Evolutionary conservation across 2,329 filamentous ascomycete genomes (phyloP).

Genomic region (Onygenales sp.): DNA sequence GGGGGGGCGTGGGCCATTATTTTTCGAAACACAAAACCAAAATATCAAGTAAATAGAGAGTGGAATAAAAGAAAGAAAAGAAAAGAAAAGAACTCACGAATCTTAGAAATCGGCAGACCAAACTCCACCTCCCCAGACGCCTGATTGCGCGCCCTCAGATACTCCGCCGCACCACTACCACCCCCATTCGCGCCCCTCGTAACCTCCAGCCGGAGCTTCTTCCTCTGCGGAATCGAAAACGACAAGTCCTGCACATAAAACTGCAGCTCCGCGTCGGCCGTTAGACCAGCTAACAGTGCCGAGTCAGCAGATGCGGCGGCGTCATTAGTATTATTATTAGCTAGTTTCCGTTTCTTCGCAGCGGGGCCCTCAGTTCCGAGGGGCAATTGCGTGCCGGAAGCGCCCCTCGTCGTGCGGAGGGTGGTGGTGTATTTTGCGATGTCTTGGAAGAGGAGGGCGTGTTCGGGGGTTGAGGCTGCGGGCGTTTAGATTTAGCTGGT

Average conservation of each 20-base stretch:
- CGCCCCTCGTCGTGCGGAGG: conserved; percentile 19
- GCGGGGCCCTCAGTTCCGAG: conserved; percentile 23
- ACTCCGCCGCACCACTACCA: conserved; percentile 16
- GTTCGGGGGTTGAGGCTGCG: conserved; percentile 28
- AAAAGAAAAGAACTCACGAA: conserved; percentile 30
- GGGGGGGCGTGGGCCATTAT: no score
- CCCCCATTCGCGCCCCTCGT: conserved; percentile 24
- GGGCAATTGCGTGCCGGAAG: not conserved
- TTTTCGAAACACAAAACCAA: no score
- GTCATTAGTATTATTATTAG: conserved; percentile 22
- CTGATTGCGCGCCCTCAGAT: conserved; percentile 41
- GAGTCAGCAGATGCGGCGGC: conserved; percentile 14
- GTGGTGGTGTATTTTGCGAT: conserved; percentile 38
- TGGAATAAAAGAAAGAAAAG: not conserved
- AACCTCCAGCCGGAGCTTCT: conserved; percentile 54
- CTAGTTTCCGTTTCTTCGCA: conserved; percentile 42
- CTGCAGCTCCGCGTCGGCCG: conserved; percentile 24
- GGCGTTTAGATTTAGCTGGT: conserved; percentile 2
- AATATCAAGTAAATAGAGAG: not conserved
- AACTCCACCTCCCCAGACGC: conserved; percentile 45
- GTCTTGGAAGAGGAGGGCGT: conserved; percentile 38
- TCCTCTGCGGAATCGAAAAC: conserved; percentile 53
- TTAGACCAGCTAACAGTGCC: conserved; percentile 23
- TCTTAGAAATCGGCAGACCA: conserved; percentile 39
- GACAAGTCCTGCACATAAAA: conserved; percentile 48